Percentiles rank a stretch among this genome's conserved stretches.
These are phyloP conservation scores for Fusarium bactridioides DNA, from an alignment of 2,329 filamentous ascomycete genomes.

Conservation along the genomic window DNA sequence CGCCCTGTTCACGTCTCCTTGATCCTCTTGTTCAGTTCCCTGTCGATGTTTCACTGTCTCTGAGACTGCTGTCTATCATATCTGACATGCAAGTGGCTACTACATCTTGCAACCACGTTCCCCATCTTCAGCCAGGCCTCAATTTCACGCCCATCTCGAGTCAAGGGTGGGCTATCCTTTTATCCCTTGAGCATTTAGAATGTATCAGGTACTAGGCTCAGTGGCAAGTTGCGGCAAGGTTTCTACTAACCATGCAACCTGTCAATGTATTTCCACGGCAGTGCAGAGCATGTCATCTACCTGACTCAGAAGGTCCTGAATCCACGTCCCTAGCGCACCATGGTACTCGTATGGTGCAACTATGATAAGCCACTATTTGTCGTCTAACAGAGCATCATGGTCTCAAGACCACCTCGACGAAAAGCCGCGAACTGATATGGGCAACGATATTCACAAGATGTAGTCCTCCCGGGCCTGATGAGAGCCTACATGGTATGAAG, in stretches of 20 bases:
- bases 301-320: conserved; percentile 31
- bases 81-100: conserved; percentile 4
- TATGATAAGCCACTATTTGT: conserved; percentile 14
- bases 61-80: conserved; percentile 5
- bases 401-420: not conserved
- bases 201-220: conserved; percentile 1
- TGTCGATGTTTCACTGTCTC: conserved; percentile 7
- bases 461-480: not conserved
- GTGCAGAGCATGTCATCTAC: conserved; percentile 12
- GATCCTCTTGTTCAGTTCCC: not conserved
- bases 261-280: conserved; percentile 8
- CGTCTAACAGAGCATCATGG: not conserved
- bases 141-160: conserved; percentile 27
- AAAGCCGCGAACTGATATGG: not conserved
- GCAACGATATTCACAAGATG: not conserved
- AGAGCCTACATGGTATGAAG: not conserved
- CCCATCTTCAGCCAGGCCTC: conserved; percentile 14
- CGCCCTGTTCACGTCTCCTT: not conserved
- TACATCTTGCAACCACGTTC: conserved; percentile 20
- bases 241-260: conserved; percentile 9
- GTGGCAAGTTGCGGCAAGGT: not conserved
- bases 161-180: conserved; percentile 1
- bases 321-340: conserved; percentile 22
- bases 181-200: conserved; percentile 1
- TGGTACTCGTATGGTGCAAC: not conserved